Percentiles rank a stretch among this genome's conserved stretches.
Conservation (phyloP, 352 stramenopile species). For the Phytopythium litorale region DNA sequence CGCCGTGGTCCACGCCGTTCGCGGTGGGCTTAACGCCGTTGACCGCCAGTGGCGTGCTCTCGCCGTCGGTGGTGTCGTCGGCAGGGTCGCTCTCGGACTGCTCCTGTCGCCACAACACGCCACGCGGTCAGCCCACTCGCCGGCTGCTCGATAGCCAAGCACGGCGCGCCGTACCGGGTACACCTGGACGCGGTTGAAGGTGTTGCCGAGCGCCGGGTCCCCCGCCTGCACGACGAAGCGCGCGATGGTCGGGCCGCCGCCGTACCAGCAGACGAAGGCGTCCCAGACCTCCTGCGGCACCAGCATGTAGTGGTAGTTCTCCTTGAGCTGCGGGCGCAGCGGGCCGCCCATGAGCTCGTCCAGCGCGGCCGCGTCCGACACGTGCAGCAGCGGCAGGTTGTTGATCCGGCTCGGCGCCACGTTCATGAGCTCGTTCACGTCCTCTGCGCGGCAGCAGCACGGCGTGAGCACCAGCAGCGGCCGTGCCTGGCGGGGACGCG, state of each 20-base stretch:
- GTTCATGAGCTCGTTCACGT: slow-evolving; percentile 9
- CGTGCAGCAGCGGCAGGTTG: slow-evolving; percentile 57
- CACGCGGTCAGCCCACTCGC: background rate
- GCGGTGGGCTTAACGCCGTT: slow-evolving; percentile 15
- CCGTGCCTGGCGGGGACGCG: no score
- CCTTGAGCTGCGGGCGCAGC: slow-evolving; percentile 59
- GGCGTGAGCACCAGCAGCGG: background rate
- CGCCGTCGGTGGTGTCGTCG: slow-evolving; percentile 11
- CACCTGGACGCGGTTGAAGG: slow-evolving; percentile 72
- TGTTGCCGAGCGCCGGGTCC: slow-evolving; percentile 44
- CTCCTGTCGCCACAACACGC: slow-evolving; percentile 21
- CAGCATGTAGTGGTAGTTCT: slow-evolving; percentile 73
- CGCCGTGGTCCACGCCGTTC: background rate
- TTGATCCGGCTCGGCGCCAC: slow-evolving; percentile 52
- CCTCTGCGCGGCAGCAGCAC: background rate
- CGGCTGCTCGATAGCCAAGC: background rate
- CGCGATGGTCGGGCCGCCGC: slow-evolving; percentile 61
- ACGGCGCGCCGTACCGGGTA: slow-evolving; percentile 38
- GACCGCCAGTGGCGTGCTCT: slow-evolving; percentile 5
- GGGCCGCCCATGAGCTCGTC: slow-evolving; percentile 68
- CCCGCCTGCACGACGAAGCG: slow-evolving; percentile 71
- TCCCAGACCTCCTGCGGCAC: slow-evolving; percentile 78
- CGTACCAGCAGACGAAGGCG: slow-evolving; percentile 63
- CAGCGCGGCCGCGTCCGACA: slow-evolving; percentile 34
- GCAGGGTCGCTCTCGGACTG: slow-evolving; percentile 24